Base-by-base conservation (phyloP, 306 rosid genomes). In the Vigna reflexopilosa region DNA sequence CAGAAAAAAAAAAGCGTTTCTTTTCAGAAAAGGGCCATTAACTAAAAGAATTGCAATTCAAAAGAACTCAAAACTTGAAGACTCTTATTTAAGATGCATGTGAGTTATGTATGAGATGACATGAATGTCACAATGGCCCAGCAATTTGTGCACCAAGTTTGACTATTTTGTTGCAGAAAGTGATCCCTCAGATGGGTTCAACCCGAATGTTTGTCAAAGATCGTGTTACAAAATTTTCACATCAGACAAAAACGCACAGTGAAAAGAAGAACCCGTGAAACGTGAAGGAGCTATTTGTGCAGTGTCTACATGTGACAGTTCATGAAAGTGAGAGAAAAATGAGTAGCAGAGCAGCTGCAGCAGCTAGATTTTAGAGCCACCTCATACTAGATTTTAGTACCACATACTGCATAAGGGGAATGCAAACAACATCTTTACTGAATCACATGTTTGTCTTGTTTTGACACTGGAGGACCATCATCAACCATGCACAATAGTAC, bases 401-500 rank as follows among this genome's bases (percentile, higher is more conserved):
- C 86, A 78, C 85, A 75, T 81, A 62, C 48, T 67, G 42, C 62
- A 50, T 34, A 26, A 59, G 12, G 38, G 48, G 52, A 71, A 82
- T 76, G 42, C 78, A 66, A 59, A 83, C 66, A 59, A 67, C 9
- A 30, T n/a, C 4, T 72, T 67, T 42, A 62, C 75, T 51, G n/a
- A 76, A 67, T 85, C 86, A 86, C 87, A 80, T 73, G 76, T 72
- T 77, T 80, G 83, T 51, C 72, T 57, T 9, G 12, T 70, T 78
- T 26, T 34, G 49, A 76, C 8, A 70, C 30, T 55, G 3, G 45
- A 54, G 83, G 76, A 73, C 79, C 81, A 78, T 73, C 38, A 34
- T 40, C 45, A 40, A 40, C 12, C 45, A 8, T 9, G 45, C 11
- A 42, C 47, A 11, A 6, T 7, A 28, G 19, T 57, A 63, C 47